Percentiles rank a stretch among this genome's conserved stretches.
These are phyloP conservation scores for Podospora sp. DNA, from an alignment of 495 filamentous ascomycete species.

Conservation along the genomic window DNA sequence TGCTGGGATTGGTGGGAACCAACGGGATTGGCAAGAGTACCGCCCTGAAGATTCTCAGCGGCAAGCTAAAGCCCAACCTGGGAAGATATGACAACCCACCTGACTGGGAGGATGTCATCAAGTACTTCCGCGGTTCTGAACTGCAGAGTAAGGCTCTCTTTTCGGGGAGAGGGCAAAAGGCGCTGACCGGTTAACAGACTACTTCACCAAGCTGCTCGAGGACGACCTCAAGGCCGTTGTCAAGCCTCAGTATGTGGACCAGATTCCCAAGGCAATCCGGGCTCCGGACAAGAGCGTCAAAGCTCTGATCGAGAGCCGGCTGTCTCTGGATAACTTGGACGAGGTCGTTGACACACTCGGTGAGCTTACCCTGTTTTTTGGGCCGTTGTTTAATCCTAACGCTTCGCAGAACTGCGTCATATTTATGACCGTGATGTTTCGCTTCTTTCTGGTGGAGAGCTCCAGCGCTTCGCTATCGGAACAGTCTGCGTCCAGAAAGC, in stretches of 20 bases:
- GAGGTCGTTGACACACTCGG: slow-evolving; percentile 81
- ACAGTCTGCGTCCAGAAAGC: slow-evolving; percentile 94
- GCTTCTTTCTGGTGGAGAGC: slow-evolving; percentile 91
- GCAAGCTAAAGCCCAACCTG: slow-evolving; percentile 97
- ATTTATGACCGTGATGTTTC: slow-evolving; percentile 86
- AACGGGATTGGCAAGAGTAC: slow-evolving; percentile 99
- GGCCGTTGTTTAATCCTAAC: slow-evolving; percentile 26
- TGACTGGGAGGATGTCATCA: slow-evolving; percentile 98
- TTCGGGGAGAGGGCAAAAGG: not conserved
- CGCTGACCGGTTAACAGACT: slow-evolving; percentile 60
- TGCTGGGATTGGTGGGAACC: slow-evolving; percentile 95
- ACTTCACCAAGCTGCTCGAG: slow-evolving; percentile 97
- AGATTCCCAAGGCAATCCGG: slow-evolving; percentile 89
- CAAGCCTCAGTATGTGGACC: slow-evolving; percentile 99
- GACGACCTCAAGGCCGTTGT: slow-evolving; percentile 95
- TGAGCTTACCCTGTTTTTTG: slow-evolving; percentile 42
- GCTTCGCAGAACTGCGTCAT: slow-evolving; percentile 70
- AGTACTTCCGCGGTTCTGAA: slow-evolving; percentile 96
- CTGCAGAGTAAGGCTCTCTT: slow-evolving; percentile 72
- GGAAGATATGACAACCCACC: slow-evolving; percentile 94
- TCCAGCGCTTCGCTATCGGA: slow-evolving; percentile 96
- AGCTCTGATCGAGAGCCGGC: slow-evolving; percentile 70
- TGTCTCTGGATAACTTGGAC: slow-evolving; percentile 77
- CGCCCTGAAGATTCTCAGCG: slow-evolving; percentile 94
- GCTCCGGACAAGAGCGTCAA: slow-evolving; percentile 74